Evolutionary conservation across 352 stramenopile genomes (phyloP).

Genomic region (Phytophthora idaei): DNA sequence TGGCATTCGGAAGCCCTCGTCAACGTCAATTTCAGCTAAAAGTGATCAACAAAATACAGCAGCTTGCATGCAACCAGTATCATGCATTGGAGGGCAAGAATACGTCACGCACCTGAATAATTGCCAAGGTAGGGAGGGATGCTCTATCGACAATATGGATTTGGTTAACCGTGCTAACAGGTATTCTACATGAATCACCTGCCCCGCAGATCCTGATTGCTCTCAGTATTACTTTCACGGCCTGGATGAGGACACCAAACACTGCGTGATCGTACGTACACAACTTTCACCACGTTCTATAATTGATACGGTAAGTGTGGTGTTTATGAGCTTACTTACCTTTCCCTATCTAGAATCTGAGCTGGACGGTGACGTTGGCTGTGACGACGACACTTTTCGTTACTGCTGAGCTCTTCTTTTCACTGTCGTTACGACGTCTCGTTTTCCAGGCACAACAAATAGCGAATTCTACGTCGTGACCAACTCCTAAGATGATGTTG

Average conservation of each 20-base stretch:
- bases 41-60: not conserved
- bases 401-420: slow-evolving; percentile 47
- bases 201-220: slow-evolving; percentile 56
- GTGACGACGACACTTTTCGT: slow-evolving; percentile 46
- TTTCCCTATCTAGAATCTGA: slow-evolving; percentile 34
- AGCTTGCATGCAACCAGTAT: not conserved
- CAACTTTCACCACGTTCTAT: slow-evolving; percentile 9
- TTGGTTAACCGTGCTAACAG: not conserved
- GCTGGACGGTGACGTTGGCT: slow-evolving; percentile 22
- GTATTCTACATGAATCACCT: not conserved
- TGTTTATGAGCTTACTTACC: slow-evolving; percentile 2
- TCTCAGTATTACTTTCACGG: slow-evolving; percentile 67
- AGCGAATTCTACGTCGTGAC: not conserved
- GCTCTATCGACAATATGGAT: no score
- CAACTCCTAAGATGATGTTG: not conserved
- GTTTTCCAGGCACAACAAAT: slow-evolving; percentile 12
- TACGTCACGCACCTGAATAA: slow-evolving; percentile 46
- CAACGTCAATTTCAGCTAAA: not conserved
- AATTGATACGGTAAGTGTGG: not conserved
- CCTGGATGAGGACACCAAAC: slow-evolving; percentile 25
- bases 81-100: slow-evolving; percentile 51
- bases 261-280: slow-evolving; percentile 53
- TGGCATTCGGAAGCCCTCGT: slow-evolving; percentile 20
- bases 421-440: slow-evolving; percentile 37
- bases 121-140: slow-evolving; percentile 46